Conservation (phyloP, 192 early-diverging fungal species). For the Coemansia sp. region DNA sequence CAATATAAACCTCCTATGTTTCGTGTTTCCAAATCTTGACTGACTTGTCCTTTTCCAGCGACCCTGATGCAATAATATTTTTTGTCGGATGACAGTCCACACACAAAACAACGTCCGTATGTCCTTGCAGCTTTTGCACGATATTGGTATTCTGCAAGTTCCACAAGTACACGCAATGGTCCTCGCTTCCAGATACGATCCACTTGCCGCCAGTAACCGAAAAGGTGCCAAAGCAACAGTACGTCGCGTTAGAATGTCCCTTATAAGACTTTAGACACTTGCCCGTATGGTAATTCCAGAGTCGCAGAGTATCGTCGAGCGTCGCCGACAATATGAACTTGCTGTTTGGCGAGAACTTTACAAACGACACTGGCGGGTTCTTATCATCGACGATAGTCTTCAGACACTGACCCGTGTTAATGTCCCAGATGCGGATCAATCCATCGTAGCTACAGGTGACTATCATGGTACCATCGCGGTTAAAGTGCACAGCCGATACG, state of each 20-base stretch:
- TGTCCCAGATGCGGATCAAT: constrained; percentile 98
- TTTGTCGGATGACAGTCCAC: constrained; percentile 93
- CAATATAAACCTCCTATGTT: constrained; percentile 17
- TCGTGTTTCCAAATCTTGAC: constrained; percentile 82
- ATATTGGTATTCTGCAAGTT: constrained; percentile 95
- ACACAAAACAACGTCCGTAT: constrained; percentile 89
- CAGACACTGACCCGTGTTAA: constrained; percentile 94
- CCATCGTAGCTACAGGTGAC: constrained; percentile 95
- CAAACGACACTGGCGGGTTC: constrained; percentile 95
- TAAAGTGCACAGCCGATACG: constrained; percentile 94
- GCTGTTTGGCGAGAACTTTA: constrained; percentile 98
- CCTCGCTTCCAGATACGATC: constrained; percentile 97
- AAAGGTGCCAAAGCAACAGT: constrained; percentile 94
- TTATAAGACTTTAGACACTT: constrained; percentile 96
- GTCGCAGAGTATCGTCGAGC: constrained; percentile 88
- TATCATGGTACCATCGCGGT: constrained; percentile 95
- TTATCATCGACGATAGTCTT: constrained; percentile 97
- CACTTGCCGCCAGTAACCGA: constrained; percentile 85
- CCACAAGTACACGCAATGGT: constrained; percentile 95
- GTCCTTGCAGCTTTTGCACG: constrained; percentile 91
- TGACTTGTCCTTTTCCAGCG: constrained; percentile 87
- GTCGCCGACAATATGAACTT: constrained; percentile 97
- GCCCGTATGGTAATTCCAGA: constrained; percentile 92
- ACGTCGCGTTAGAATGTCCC: constrained; percentile 90
- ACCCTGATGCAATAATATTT: constrained; percentile 95